A percentile compares a stretch with the other conserved stretches of the same genome.
Evolutionary conservation across 106 monocot genomes (phyloP).

Genomic region (Posidonia australis): DNA sequence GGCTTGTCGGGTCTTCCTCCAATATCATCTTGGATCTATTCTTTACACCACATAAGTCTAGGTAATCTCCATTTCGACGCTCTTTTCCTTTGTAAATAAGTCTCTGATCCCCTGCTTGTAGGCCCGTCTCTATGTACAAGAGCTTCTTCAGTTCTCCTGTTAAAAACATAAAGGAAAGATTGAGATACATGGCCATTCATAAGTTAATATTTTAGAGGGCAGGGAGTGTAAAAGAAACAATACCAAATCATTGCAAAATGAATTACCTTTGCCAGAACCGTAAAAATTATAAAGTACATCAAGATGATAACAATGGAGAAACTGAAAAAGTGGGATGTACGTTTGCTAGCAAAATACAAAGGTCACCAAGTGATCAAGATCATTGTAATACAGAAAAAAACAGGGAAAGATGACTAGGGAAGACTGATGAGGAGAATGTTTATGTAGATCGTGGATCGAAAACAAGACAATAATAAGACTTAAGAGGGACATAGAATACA

Average conservation of each 20-base stretch:
- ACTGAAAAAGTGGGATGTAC: neutral
- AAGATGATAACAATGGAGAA: neutral
- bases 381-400: neutral
- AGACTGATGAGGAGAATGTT: too few relatives aligned
- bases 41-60: slow-evolving; percentile 63
- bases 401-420: too few relatives aligned
- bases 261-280: too few relatives aligned
- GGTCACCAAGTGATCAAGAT: neutral
- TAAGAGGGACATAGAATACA: too few relatives aligned
- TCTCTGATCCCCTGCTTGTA: slow-evolving; percentile 59
- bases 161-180: neutral
- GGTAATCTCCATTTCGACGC: slow-evolving; percentile 40
- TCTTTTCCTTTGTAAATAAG: slow-evolving; percentile 55
- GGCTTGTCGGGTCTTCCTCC: slow-evolving; percentile 45
- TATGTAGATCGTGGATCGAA: too few relatives aligned
- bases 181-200: neutral
- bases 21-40: slow-evolving; percentile 55
- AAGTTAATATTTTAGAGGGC: neutral
- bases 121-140: slow-evolving; percentile 30
- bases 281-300: too few relatives aligned
- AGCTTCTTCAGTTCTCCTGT: slow-evolving; percentile 78
- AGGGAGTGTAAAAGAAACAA: neutral
- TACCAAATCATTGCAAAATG: neutral
- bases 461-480: too few relatives aligned
- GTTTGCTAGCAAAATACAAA: neutral